Base-by-base conservation (phyloP, 352 stramenopile species). In the Pythium phragmiticola region DNA sequence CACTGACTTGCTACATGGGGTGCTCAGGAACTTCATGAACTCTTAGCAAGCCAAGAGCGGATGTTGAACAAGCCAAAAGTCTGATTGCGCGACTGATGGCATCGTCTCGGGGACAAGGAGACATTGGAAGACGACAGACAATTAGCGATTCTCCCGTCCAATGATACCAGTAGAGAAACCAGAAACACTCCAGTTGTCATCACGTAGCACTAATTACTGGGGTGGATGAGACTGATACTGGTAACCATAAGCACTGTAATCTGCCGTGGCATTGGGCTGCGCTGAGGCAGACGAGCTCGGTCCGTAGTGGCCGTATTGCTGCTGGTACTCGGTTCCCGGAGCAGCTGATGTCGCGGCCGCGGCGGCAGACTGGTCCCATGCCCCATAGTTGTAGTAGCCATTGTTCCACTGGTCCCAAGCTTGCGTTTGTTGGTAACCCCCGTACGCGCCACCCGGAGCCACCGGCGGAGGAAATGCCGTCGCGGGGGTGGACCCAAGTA, bases 21-120 rank as follows among this genome's bases (percentile, higher is more conserved):
- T 41, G 48, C 21, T 33, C 59, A 92, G 83, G 81, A 89, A 47
- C 70, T 92, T 3, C 67, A 69, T 23, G 75, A 84, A 17, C 64
- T 82, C 8, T 63, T 92, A 9, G 61, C 33, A 43, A 73, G 70
- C 26, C 84, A 92, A 65, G 80, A 90, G 13, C 71, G 64, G 50
- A 72, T 90, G 55, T 46, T 89, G 7, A 49, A 28, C 14, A 83
- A 70, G 45, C 65, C 67, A 26, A 75, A 64, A 33, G 37, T 82
- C 62, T 92, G 72, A 74, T 23, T 6, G 34, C 34, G 34, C 34
- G 34, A 46, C 39, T 21, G 3, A 19, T 21, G 13, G 39, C 17
- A 14, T n/a, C 17, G 4, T 17, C 13, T 46, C 39, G 5, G 39
- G 17, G 39, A 46, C 16, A 46, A 9, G 39, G 14, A 55, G 16